A percentile compares a stretch with the other conserved stretches of the same genome.
These are phyloP conservation scores for Boeremia lycopersici DNA, from an alignment of 2,329 filamentous ascomycete genomes.

Conservation along the genomic window DNA sequence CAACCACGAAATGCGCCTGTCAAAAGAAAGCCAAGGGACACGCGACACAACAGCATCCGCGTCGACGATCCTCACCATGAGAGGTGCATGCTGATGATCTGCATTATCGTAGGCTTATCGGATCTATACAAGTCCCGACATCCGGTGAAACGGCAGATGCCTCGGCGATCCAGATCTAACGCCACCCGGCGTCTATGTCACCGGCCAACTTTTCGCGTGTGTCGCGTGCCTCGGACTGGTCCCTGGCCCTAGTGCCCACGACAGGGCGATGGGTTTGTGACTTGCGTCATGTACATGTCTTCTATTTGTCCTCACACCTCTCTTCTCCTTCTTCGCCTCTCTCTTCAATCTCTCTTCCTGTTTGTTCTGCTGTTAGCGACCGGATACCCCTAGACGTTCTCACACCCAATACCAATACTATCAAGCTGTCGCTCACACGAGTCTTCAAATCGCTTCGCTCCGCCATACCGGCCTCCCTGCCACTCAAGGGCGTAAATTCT, in stretches of 20 bases:
- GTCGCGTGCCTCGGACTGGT: constrained; percentile 34
- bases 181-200: constrained; percentile 26
- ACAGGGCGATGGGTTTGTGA: constrained; percentile 17
- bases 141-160: constrained; percentile 24
- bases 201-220: constrained; percentile 20
- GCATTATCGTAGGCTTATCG: not conserved
- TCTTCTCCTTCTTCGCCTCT: not conserved
- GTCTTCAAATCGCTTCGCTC: constrained; percentile 26
- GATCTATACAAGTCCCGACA: not conserved
- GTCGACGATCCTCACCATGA: not conserved
- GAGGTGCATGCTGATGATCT: too few relatives aligned
- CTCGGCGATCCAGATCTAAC: constrained; percentile 22
- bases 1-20: constrained; percentile 6
- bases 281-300: constrained; percentile 33
- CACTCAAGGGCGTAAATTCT: constrained; percentile 15
- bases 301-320: constrained; percentile 6
- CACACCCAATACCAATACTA: not conserved
- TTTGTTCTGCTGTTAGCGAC: not conserved
- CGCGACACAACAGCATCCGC: constrained; percentile 7
- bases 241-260: constrained; percentile 35
- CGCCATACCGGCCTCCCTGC: constrained; percentile 20
- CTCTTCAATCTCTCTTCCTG: not conserved
- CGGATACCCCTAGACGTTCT: constrained; percentile 1
- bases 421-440: constrained; percentile 40
- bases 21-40: constrained; percentile 1